Evolutionary conservation across 2,329 filamentous ascomycete genomes (phyloP).

Genomic region (Neospermospora avenae): DNA sequence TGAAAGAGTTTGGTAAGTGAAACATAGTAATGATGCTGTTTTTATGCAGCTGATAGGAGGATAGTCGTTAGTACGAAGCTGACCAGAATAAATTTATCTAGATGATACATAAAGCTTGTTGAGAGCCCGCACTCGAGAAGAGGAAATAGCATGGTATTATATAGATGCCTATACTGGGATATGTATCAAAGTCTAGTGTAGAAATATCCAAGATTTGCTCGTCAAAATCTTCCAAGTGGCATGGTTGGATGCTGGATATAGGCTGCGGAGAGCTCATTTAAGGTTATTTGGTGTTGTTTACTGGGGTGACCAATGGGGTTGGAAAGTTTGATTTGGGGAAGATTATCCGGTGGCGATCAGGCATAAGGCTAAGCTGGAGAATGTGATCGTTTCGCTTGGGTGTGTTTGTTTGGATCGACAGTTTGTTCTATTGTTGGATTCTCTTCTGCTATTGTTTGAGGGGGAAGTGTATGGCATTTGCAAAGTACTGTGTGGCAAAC

Average conservation of each 20-base stretch:
- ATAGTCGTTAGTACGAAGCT: background rate
- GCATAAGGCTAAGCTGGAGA: background rate
- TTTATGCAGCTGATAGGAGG: background rate
- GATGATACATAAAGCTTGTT: background rate
- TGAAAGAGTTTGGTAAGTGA: background rate
- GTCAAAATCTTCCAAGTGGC: background rate
- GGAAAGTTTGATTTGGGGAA: background rate
- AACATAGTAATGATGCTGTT: background rate
- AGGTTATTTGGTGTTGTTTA: background rate
- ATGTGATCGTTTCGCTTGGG: background rate
- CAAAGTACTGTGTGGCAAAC: background rate
- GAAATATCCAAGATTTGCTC: background rate
- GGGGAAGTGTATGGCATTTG: background rate
- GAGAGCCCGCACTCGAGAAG: background rate
- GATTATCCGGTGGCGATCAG: slow-evolving; percentile 1
- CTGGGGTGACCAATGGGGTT: background rate
- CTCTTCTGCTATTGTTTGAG: background rate
- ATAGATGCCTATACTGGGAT: background rate
- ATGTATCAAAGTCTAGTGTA: background rate
- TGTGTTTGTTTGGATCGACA: background rate
- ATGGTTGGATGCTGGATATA: background rate
- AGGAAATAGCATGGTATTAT: background rate
- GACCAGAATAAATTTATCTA: background rate
- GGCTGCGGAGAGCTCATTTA: background rate
- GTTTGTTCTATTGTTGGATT: background rate